Conservation (phyloP, 139 green algal genomes). For the Chlorella sorokiniana region DNA sequence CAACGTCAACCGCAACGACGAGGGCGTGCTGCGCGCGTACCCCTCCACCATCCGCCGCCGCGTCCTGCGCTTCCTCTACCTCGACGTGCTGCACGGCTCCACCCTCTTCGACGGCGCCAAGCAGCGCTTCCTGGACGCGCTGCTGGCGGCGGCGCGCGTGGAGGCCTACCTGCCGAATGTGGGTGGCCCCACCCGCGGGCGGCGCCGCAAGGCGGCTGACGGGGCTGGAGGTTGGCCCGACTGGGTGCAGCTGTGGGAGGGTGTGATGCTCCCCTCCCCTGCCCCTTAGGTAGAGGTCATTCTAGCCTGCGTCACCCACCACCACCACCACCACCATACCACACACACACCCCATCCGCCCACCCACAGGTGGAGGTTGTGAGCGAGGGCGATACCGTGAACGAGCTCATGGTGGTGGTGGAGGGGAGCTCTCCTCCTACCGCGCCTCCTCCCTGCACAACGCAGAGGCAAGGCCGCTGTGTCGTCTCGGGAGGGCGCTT, state of each 20-base stretch:
- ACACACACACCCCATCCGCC: background rate
- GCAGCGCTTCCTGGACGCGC: slow-evolving; percentile 62
- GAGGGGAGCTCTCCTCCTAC: slow-evolving; percentile 29
- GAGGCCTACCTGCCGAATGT: slow-evolving; percentile 67
- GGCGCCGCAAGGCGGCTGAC: background rate
- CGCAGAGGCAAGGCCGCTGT: background rate
- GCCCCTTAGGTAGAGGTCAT: no score
- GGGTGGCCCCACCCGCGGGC: background rate
- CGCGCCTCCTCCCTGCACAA: slow-evolving; percentile 8
- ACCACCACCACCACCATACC: no score
- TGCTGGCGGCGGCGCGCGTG: slow-evolving; percentile 56
- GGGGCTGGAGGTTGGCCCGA: background rate
- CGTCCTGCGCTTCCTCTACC: slow-evolving; percentile 64
- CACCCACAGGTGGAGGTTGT: slow-evolving; percentile 55
- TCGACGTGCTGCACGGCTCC: slow-evolving; percentile 38
- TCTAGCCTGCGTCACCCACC: no score
- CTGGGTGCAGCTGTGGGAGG: background rate
- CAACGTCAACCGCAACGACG: slow-evolving; percentile 60
- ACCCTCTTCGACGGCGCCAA: slow-evolving; percentile 52
- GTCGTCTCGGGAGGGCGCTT: no score
- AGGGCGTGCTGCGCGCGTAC: slow-evolving; percentile 59
- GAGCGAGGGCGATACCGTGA: slow-evolving; percentile 52
- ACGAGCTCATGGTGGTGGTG: slow-evolving; percentile 63
- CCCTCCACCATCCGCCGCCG: slow-evolving; percentile 55
- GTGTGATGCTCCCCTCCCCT: no score